Base-by-base conservation (phyloP, 1,139 yeast species). In the Yamadazyma dendronema region DNA sequence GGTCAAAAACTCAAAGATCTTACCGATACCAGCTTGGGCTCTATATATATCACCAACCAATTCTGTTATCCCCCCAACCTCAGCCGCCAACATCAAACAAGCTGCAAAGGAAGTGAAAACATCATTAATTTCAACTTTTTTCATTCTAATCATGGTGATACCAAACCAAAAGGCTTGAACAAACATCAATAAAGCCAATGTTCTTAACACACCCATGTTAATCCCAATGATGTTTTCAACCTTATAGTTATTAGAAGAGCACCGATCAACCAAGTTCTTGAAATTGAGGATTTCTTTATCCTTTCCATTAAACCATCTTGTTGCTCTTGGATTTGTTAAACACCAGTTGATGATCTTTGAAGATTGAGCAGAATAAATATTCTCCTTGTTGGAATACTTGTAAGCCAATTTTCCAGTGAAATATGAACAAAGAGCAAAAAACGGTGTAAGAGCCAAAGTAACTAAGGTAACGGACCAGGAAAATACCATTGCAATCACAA, bases 81-180 rank as follows among this genome's bases (percentile, higher is more conserved):
- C 67, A 11, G 79, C 71, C 0, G 94, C 86, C 22, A 88, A 63
- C 59, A 80, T 69, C 17, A 90, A 59, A 50, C 96, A 87, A 7
- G 95, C 74, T 50, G 88, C 81, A 52, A 92, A 88, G 24, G 95
- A 84, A 0, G 96, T 84, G 39, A 92, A 68, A 0, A 90, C 86
- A 28, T 79, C 74, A 12, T 84, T 82, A 1, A 87, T 64, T 2
- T 65, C 49, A 9, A 80, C 54, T 13, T 71, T 67, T 0, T 77
- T 77, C 4, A 61, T 56, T 30, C 62, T 60, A 3, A 88, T 81
- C 67, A 86, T 72, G 35, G 69, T 64, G 27, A 82, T 75, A 3
- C 97, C 98, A 60, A 81, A 90, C 85, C 95, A 89, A 50, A 90
- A 86, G 0, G 94, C 95, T 56, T 88, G 96, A 2, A 89, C 86